Conservation (phyloP, 495 filamentous ascomycete genomes). For the Hypoxylon crocopeplum region DNA sequence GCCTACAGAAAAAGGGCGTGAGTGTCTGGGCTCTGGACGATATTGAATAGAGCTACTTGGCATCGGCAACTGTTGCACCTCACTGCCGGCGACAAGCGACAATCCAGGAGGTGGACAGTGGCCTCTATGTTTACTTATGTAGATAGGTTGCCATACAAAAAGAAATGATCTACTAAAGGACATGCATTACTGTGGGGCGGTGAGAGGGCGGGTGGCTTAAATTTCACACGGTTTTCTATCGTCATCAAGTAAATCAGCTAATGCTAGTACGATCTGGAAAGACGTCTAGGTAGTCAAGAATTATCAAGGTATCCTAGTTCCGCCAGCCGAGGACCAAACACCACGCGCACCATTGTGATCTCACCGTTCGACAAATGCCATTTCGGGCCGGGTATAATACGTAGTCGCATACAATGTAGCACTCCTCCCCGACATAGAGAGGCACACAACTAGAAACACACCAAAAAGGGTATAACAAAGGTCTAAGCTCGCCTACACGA, state of each 20-base stretch:
- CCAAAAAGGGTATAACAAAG: not conserved
- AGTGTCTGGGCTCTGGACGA: constrained; percentile 46
- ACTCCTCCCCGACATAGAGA: too few species aligned
- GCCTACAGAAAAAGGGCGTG: constrained; percentile 47
- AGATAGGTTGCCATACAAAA: not conserved
- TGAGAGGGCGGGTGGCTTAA: not conserved
- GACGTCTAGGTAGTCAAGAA: constrained; percentile 1
- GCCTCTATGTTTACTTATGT: not conserved
- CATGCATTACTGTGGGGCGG: not conserved
- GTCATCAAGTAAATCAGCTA: not conserved
- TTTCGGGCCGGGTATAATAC: constrained; percentile 30
- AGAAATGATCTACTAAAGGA: constrained; percentile 2
- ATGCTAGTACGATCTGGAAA: constrained; percentile 2
- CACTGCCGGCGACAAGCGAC: too few species aligned
- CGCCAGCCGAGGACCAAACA: constrained; percentile 2
- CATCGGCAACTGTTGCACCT: not conserved
- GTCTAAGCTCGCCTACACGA: constrained; percentile 23
- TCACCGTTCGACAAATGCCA: constrained; percentile 12
- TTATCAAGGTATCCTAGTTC: constrained; percentile 13
- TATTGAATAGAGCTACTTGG: constrained; percentile 30
- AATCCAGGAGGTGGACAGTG: too few species aligned
- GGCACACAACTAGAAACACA: too few species aligned
- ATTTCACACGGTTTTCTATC: not conserved
- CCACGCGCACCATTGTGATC: constrained; percentile 1
- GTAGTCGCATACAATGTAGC: constrained; percentile 2